phyloP scores from a whole-genome alignment of 2,329 filamentous ascomycete genomes.

The Cordyceps cicadae region DNA sequence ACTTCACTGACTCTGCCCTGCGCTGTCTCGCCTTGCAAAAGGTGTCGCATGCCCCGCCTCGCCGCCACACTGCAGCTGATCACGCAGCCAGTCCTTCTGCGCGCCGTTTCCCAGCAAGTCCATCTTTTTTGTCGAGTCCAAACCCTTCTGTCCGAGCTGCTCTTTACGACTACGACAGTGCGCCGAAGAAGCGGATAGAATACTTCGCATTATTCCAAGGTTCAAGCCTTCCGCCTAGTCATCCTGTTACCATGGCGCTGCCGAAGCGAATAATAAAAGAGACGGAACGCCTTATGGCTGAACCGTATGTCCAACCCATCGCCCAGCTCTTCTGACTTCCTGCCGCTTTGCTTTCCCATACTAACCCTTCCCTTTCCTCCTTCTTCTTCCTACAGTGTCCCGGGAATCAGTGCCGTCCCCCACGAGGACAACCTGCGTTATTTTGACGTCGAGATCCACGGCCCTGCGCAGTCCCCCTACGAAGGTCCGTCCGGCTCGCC shows the following conservation, averaged over 20 bases:
- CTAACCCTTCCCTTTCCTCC: not conserved
- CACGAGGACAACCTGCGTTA: constrained; percentile 97
- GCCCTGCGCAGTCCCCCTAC: constrained; percentile 85
- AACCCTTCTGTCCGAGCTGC: not conserved
- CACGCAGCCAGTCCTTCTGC: not conserved
- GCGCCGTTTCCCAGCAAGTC: not conserved
- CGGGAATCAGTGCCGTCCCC: constrained; percentile 89
- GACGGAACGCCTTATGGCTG: constrained; percentile 91
- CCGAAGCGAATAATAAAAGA: constrained; percentile 98
- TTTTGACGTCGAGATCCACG: constrained; percentile 95
- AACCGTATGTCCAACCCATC: constrained; percentile 60
- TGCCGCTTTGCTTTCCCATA: not conserved
- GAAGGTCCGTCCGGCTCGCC: constrained; percentile 56
- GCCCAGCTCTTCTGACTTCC: not conserved
- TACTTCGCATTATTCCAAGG: not conserved
- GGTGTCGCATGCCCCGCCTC: constrained; percentile 7
- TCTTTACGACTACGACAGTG: not conserved
- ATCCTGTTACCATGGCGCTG: constrained; percentile 52
- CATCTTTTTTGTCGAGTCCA: not conserved
- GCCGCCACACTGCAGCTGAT: constrained; percentile 9
- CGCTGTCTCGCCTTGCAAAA: not conserved
- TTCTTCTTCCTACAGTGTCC: constrained; percentile 53
- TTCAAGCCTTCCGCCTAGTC: no score
- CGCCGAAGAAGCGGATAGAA: not conserved
- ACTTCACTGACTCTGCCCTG: not conserved